A percentile compares a stretch with the other conserved stretches of the same genome.
Conservation (phyloP, 2,329 filamentous ascomycete genomes). For the Neobulgaria alba region DNA sequence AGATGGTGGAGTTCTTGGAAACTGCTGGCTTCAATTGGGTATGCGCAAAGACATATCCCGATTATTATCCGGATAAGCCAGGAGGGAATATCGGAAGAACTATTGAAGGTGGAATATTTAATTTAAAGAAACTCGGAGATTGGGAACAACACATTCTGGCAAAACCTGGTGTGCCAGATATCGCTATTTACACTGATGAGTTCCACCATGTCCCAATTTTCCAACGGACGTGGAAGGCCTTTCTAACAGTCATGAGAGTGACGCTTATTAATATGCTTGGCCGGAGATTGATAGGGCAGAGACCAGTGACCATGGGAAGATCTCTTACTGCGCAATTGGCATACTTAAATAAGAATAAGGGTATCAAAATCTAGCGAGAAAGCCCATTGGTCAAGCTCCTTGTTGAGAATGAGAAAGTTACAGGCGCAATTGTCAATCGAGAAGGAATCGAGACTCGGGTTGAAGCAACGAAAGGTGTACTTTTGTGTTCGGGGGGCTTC, state of each 20-base stretch:
- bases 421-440: slow-evolving; percentile 22
- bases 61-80: slow-evolving; percentile 25
- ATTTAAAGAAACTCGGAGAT: slow-evolving; percentile 4
- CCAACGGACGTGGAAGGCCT: slow-evolving; percentile 2
- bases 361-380: slow-evolving; percentile 2
- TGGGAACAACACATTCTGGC: not conserved
- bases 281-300: slow-evolving; percentile 1
- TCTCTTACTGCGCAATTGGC: slow-evolving; percentile 6
- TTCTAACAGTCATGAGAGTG: not conserved
- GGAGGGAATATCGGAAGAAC: slow-evolving; percentile 5
- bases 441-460: slow-evolving; percentile 21
- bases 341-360: slow-evolving; percentile 1
- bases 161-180: not conserved
- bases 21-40: slow-evolving; percentile 24
- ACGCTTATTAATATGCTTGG: not conserved
- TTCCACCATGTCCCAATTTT: slow-evolving; percentile 1
- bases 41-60: slow-evolving; percentile 24
- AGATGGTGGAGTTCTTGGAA: slow-evolving; percentile 28
- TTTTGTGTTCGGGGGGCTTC: slow-evolving; percentile 32
- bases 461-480: slow-evolving; percentile 24
- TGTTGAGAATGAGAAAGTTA: slow-evolving; percentile 16
- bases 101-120: slow-evolving; percentile 9
- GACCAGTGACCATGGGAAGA: slow-evolving; percentile 7
- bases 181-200: slow-evolving; percentile 4
- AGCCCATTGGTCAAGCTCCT: slow-evolving; percentile 1